Evolutionary conservation across 148 eudicot species (phyloP), one percentile per base, ranked within the genome.

Genomic region (Camellia sinensis): DNA sequence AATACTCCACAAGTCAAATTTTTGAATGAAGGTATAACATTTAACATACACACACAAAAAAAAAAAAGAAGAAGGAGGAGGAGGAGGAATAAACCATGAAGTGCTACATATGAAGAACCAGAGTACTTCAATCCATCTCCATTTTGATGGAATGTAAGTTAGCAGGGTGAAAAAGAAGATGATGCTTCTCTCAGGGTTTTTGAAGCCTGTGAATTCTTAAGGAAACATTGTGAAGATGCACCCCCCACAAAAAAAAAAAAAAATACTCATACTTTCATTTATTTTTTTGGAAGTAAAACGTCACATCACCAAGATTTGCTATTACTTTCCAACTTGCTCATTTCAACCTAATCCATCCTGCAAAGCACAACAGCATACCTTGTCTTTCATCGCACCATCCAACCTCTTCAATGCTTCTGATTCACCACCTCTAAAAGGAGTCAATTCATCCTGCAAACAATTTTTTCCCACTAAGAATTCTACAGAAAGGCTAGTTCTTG

Each of bases 351-450:
- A 29, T 29, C 37, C 37, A 29, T 29, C 57, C 59, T 11, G 21
- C 8, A 52, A 77, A 77, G 19, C 4, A 29, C 81, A 48, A 10
- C 0, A 7, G 5, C 11, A 73, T 73, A 91, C 98, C 95, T 94
- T 91, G 78, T 91, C 81, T 60, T 79, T 81, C 70, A 90, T 82
- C 21, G 93, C 87, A 76, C 83, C 85, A 68, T 82, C 85, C 85
- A 94, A 78, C 83, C 93, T 88, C 85, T 84, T 89, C 77, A 94
- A 80, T 64, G 94, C 98, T 87, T 92, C 97, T 46, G 97, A 87
- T 90, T 94, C 98, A 80, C 98, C 97, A 1, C 98, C 98, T 86
- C 83, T 89, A 77, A 94, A 92, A 3, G 94, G 95, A 74, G 95
- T 88, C 78, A 86, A 87, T 61, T 90, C 92, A 62, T 85, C 91